These are phyloP conservation scores for Pleurozium schreberi DNA, from an alignment of 225 moss, liverwort and hornwort species.

Conservation along the genomic window DNA sequence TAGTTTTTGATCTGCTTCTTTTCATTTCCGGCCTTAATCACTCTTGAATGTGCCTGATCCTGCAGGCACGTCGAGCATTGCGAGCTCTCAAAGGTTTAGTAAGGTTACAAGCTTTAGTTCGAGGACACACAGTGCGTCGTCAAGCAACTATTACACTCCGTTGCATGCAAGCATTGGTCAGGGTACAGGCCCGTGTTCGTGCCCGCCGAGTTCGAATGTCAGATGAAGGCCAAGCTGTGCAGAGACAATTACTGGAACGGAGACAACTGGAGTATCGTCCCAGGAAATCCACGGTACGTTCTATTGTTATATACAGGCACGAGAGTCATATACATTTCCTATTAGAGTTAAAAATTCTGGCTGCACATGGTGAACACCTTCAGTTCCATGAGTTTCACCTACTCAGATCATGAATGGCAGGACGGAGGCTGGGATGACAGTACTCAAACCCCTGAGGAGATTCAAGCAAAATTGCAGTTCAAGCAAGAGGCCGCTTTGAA, in stretches of 20 bases:
- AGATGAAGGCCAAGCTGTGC: slow-evolving; percentile 54
- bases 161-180: slow-evolving; percentile 49
- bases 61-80: slow-evolving; percentile 42
- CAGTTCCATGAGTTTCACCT: neutral
- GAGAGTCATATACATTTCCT: neutral
- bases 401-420: slow-evolving; percentile 1
- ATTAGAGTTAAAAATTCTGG: neutral
- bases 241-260: slow-evolving; percentile 30
- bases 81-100: slow-evolving; percentile 46
- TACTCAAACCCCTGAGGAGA: slow-evolving; percentile 64
- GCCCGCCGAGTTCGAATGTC: slow-evolving; percentile 53
- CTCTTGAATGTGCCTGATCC: neutral
- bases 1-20: neutral
- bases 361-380: neutral
- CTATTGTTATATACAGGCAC: no score
- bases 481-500: slow-evolving; percentile 79
- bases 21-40: neutral
- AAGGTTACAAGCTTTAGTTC: slow-evolving; percentile 42
- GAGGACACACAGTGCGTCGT: slow-evolving; percentile 44
- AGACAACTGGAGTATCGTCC: slow-evolving; percentile 18
- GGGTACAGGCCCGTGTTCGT: slow-evolving; percentile 47
- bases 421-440: slow-evolving; percentile 83
- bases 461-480: slow-evolving; percentile 64
- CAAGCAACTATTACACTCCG: slow-evolving; percentile 48
- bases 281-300: slow-evolving; percentile 15